Conservation (phyloP, 2,329 filamentous ascomycete species). For the Neoascochyta sp. region DNA sequence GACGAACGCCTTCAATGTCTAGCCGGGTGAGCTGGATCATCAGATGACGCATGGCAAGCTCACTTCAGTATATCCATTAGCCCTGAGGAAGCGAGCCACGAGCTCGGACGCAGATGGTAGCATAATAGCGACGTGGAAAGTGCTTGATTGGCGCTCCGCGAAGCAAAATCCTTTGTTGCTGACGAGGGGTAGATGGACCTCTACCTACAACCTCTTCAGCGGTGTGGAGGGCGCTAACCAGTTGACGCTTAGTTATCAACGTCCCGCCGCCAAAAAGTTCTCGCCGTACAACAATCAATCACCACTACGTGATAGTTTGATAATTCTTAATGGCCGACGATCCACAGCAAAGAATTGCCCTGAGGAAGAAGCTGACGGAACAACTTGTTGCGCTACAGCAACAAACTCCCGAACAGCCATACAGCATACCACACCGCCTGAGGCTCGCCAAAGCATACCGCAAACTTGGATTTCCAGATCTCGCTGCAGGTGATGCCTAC, state of each 20-base stretch:
- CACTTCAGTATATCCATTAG: constrained; percentile 43
- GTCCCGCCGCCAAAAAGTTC: no score
- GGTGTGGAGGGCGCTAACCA: no score
- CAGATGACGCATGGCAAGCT: constrained; percentile 10
- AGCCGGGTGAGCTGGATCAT: constrained; percentile 8
- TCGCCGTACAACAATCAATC: no score
- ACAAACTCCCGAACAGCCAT: constrained; percentile 26
- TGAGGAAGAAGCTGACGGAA: constrained; percentile 13
- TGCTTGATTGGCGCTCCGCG: no score
- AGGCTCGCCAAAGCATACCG: constrained; percentile 69
- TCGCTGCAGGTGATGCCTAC: constrained; percentile 87
- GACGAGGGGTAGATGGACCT: no score
- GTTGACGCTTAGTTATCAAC: no score
- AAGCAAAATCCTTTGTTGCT: no score
- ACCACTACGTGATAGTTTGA: no score
- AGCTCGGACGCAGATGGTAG: constrained; percentile 41
- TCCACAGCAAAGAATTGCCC: constrained; percentile 1
- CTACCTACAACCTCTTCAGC: no score
- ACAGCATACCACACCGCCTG: constrained; percentile 43
- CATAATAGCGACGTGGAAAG: constrained; percentile 13
- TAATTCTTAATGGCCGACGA: no score
- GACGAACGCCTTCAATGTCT: constrained; percentile 58
- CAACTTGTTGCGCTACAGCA: constrained; percentile 25
- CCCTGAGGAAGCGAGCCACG: constrained; percentile 42
- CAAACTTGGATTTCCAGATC: constrained; percentile 78